Percentiles rank a stretch among this genome's conserved stretches.
phyloP scores from a whole-genome alignment of 2,329 filamentous ascomycete genomes.

The Cercospora canescens region DNA sequence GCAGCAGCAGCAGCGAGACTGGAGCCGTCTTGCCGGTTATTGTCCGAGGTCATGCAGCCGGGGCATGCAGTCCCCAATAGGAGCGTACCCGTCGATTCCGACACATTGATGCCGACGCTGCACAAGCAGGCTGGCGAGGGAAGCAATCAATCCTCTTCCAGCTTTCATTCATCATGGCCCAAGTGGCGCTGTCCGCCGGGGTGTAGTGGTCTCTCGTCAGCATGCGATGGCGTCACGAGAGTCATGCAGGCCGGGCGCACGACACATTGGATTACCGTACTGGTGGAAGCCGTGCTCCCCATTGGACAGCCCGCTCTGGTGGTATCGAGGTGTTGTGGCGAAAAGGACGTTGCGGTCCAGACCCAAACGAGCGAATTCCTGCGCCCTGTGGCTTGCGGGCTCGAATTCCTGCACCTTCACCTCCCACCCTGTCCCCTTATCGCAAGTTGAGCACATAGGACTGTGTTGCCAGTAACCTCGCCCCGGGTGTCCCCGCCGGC shows the following conservation, averaged over 20 bases:
- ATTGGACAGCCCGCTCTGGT: neutral
- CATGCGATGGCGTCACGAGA: neutral
- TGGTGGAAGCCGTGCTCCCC: neutral
- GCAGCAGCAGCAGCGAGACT: neutral
- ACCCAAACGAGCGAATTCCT: neutral
- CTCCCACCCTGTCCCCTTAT: too few relatives aligned
- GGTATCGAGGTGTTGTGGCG: neutral
- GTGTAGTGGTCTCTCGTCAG: too few relatives aligned
- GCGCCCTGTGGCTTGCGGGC: neutral
- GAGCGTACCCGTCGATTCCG: neutral
- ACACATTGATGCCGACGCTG: neutral
- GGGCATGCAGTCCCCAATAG: neutral
- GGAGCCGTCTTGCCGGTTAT: neutral
- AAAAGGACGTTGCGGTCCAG: neutral
- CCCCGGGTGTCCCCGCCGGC: too few relatives aligned
- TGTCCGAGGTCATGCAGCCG: neutral
- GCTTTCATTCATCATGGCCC: neutral
- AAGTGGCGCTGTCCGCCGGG: too few relatives aligned
- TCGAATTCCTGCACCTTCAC: neutral
- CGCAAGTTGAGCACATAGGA: too few relatives aligned
- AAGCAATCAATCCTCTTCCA: neutral
- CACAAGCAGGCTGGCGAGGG: neutral
- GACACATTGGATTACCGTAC: neutral
- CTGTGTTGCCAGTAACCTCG: too few relatives aligned
- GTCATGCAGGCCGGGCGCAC: neutral